Base-by-base conservation (phyloP, 1,139 yeast genomes). In the Suhomyces anneliseae region DNA sequence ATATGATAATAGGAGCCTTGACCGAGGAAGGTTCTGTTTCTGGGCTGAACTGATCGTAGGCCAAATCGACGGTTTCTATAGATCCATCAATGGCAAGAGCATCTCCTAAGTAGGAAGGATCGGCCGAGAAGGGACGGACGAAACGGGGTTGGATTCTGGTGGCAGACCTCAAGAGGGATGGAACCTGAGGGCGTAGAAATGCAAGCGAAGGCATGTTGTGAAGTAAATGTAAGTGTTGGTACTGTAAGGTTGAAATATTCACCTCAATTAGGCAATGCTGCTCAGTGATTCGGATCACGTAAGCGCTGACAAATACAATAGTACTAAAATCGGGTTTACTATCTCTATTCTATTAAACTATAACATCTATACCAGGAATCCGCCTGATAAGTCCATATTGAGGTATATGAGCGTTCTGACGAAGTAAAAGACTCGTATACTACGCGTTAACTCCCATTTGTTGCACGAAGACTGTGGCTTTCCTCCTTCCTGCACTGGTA, bases 1-100 rank as follows among this genome's bases (percentile, higher is more conserved):
- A 66, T 34, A 93, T 81, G 34, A 93, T 65, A 12, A 93, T 68
- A 1, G 97, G 96, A 14, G 72, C 58, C 54, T 46, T 64, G 12
- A 39, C 37, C 1, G 46, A 47, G 1, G 56, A 52, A 4, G 55
- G 49, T 12, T 32, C 47, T 1, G 47, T 44, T 31, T 51, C 51
- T 4, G 75, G 73, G 1, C 59, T 49, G 49, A 68, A 69, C 26
- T 60, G 54, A 42, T 72, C 76, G 46, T 52, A 71, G 9, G 47
- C 57, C 36, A 72, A 58, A 14, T 61, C 57, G 3, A 72, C 76
- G 0, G 75, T 62, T 46, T 58, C 62, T 7, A 69, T 60, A 34
- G 62, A 42, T 10, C 49, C 49, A 34, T 46, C 44, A 6, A 27
- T 53, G 2, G 46, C 50, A 33, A 67, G 54, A 3, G 70, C 59